These are phyloP conservation scores for Aspergillus thermomutatus DNA, from an alignment of 2,329 filamentous ascomycete genomes.

Conservation along the genomic window DNA sequence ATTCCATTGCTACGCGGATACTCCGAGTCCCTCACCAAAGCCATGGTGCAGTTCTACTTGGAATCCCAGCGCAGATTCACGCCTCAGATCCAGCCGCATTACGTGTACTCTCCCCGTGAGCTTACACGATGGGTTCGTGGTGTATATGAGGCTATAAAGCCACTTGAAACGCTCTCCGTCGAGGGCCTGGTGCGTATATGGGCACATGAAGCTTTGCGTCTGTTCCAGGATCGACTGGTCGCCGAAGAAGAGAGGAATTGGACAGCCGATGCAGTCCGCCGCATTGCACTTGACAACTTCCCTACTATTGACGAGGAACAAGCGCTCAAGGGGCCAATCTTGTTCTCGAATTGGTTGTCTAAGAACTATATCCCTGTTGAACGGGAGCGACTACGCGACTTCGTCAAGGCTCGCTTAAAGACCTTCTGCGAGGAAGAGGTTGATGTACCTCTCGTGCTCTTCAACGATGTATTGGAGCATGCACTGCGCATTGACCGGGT, in stretches of 20 bases:
- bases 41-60: slow-evolving; percentile 95
- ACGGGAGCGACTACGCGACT: slow-evolving; percentile 89
- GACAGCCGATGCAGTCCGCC: slow-evolving; percentile 84
- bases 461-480: slow-evolving; percentile 98
- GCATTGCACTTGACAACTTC: slow-evolving; percentile 88
- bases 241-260: slow-evolving; percentile 90
- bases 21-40: slow-evolving; percentile 86
- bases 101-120: slow-evolving; percentile 98
- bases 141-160: slow-evolving; percentile 93
- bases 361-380: slow-evolving; percentile 98
- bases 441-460: slow-evolving; percentile 96
- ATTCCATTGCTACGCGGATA: slow-evolving; percentile 93
- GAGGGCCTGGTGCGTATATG: slow-evolving; percentile 95
- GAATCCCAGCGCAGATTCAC: slow-evolving; percentile 95
- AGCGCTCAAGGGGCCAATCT: slow-evolving; percentile 85
- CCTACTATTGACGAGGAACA: slow-evolving; percentile 89
- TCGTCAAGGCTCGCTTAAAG: slow-evolving; percentile 92
- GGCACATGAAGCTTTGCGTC: slow-evolving; percentile 91
- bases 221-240: slow-evolving; percentile 97
- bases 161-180: slow-evolving; percentile 79
- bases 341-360: slow-evolving; percentile 99
- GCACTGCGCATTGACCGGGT: slow-evolving; percentile 97
- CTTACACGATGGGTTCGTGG: slow-evolving; percentile 96
- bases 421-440: slow-evolving; percentile 99
- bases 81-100: slow-evolving; percentile 94